phyloP scores from a whole-genome alignment of 1,284 basidiomycete species.

The Takashimella tepidaria region DNA sequence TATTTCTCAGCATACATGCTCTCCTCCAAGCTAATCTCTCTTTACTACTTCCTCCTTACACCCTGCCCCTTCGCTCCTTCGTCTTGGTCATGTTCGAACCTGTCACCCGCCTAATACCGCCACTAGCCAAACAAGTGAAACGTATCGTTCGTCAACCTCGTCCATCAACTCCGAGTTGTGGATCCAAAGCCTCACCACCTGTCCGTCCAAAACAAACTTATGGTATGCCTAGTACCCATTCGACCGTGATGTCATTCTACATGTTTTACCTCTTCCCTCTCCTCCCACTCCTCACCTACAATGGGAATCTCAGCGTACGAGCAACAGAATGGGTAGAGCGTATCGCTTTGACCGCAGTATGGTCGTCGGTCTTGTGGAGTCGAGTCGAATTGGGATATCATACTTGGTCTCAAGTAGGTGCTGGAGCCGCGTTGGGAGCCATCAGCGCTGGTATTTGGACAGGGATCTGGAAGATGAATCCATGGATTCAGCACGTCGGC shows the following conservation, averaged over 20 bases:
- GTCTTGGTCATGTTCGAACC: background rate
- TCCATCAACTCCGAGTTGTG: conserved; percentile 51
- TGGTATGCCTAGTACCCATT: conserved; percentile 87
- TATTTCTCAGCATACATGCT: background rate
- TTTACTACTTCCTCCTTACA: background rate
- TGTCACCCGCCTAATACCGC: too few species aligned
- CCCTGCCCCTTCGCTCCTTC: background rate
- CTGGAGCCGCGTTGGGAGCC: conserved; percentile 60
- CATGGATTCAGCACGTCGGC: background rate
- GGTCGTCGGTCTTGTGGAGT: conserved; percentile 57
- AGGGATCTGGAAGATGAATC: conserved; percentile 26
- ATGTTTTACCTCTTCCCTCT: conserved; percentile 60
- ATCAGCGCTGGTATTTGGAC: conserved; percentile 57
- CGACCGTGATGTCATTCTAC: conserved; percentile 67
- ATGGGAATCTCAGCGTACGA: too few species aligned
- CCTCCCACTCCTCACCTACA: conserved; percentile 55
- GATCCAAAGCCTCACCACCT: conserved; percentile 9
- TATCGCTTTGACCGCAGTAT: conserved; percentile 1
- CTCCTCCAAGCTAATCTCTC: background rate
- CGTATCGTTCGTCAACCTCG: conserved; percentile 63
- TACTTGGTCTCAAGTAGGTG: conserved; percentile 65
- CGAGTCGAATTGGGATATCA: conserved; percentile 77
- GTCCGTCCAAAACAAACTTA: conserved; percentile 37
- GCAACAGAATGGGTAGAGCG: conserved; percentile 51
- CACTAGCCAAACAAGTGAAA: conserved; percentile 68